Evolutionary conservation across 495 filamentous ascomycete species (phyloP).

Genomic region (Baudoinia panamericana): DNA sequence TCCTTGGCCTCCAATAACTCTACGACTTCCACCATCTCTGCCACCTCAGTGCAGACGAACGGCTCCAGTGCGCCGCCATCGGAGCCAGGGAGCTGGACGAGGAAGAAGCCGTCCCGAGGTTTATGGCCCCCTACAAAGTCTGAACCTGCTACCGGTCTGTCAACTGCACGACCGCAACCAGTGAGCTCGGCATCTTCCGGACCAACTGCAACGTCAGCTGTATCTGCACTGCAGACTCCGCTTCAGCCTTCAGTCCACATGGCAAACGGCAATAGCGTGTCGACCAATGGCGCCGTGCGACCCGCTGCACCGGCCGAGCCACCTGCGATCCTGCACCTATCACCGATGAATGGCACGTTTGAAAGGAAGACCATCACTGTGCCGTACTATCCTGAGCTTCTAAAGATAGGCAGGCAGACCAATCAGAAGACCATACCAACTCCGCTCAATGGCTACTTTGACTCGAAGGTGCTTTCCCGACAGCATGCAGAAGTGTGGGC

Average conservation of each 20-base stretch:
- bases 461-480: conserved; percentile 90
- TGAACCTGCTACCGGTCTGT: conserved; percentile 51
- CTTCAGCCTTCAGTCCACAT: conserved; percentile 62
- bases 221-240: conserved; percentile 65
- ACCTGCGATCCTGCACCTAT: conserved; percentile 63
- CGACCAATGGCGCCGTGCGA: conserved; percentile 51
- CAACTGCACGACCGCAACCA: conserved; percentile 48
- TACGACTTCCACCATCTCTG: conserved; percentile 25
- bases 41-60: conserved; percentile 35
- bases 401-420: conserved; percentile 90
- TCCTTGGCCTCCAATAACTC: conserved; percentile 37
- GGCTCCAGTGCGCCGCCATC: conserved; percentile 26
- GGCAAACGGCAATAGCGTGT: conserved; percentile 41
- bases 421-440: conserved; percentile 91
- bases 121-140: conserved; percentile 62
- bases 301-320: conserved; percentile 42
- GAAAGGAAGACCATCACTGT: conserved; percentile 91
- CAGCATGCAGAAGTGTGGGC: conserved; percentile 97
- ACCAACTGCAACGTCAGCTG: conserved; percentile 50
- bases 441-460: conserved; percentile 82
- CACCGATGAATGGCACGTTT: conserved; percentile 87
- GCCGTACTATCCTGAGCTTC: conserved; percentile 73
- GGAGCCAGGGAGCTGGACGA: conserved; percentile 36
- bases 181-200: conserved; percentile 51
- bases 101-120: conserved; percentile 53